Evolutionary conservation across 1,139 yeast genomes (phyloP).

Genomic region (Hanseniaspora uvarum): DNA sequence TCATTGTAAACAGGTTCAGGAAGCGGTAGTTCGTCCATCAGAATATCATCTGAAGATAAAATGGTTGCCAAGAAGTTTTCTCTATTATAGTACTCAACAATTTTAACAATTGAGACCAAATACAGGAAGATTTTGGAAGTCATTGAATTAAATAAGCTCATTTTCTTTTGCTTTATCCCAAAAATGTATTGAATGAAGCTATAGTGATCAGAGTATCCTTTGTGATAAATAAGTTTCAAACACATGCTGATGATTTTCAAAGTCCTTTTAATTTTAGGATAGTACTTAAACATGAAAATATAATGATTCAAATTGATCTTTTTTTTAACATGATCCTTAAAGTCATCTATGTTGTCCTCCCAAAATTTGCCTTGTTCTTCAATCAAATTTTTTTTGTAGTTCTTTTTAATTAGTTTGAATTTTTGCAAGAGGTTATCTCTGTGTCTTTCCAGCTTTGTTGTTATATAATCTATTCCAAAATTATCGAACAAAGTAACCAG

Average conservation of each 20-base stretch:
- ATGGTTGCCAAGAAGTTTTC: not conserved
- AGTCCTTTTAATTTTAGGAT: constrained; percentile 7
- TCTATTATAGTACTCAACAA: constrained; percentile 13
- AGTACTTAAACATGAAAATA: constrained; percentile 6
- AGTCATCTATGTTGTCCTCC: constrained; percentile 13
- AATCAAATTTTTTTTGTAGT: constrained; percentile 1
- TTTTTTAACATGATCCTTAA: not conserved
- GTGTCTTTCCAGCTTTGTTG: constrained; percentile 2
- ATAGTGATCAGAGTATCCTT: not conserved
- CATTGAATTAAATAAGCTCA: not conserved
- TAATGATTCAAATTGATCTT: not conserved
- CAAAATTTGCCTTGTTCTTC: constrained; percentile 9
- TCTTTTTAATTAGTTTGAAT: not conserved
- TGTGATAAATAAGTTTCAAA: constrained; percentile 8
- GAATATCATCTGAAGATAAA: not conserved
- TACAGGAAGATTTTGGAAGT: constrained; percentile 8
- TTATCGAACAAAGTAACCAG: constrained; percentile 11
- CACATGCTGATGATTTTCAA: constrained; percentile 2
- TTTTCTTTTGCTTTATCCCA: constrained; percentile 10
- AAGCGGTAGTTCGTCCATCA: not conserved
- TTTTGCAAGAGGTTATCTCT: not conserved
- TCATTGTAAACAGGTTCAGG: not conserved
- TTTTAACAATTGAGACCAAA: not conserved
- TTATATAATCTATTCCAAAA: constrained; percentile 10
- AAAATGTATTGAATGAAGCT: constrained; percentile 8